These are phyloP conservation scores for Akanthomyces lecanii DNA, from an alignment of 2,329 filamentous ascomycete genomes.

Conservation along the genomic window DNA sequence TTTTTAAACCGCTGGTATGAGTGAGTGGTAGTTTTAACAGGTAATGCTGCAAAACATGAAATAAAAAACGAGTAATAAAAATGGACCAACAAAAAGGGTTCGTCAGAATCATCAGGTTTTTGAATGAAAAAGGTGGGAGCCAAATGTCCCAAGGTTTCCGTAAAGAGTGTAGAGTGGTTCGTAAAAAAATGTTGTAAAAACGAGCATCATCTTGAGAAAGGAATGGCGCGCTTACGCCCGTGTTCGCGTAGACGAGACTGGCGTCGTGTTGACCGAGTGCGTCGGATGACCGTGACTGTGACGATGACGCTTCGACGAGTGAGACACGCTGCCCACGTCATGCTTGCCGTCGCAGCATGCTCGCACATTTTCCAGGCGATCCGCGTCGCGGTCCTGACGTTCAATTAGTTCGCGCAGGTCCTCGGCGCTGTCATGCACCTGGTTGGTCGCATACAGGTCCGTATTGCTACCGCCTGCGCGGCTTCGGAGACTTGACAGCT, in stretches of 20 bases:
- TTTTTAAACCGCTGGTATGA: slow-evolving; percentile 6
- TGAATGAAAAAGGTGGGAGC: neutral
- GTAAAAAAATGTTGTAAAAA: slow-evolving; percentile 1
- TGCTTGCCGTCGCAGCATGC: slow-evolving; percentile 92
- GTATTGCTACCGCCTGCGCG: slow-evolving; percentile 41
- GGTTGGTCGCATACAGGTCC: slow-evolving; percentile 57
- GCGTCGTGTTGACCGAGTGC: slow-evolving; percentile 13
- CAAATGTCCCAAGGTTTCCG: neutral
- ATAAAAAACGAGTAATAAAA: neutral
- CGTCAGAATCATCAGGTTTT: slow-evolving; percentile 16
- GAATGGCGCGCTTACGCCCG: slow-evolving; percentile 1
- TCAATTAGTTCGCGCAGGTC: slow-evolving; percentile 78
- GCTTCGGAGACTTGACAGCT: slow-evolving; percentile 50
- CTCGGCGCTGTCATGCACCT: slow-evolving; percentile 73
- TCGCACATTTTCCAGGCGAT: slow-evolving; percentile 87
- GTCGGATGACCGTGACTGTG: slow-evolving; percentile 15
- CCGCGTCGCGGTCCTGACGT: slow-evolving; percentile 69
- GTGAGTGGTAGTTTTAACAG: slow-evolving; percentile 9
- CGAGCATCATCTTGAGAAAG: neutral
- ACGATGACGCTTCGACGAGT: slow-evolving; percentile 17
- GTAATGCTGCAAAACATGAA: slow-evolving; percentile 6
- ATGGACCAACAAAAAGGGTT: slow-evolving; percentile 13
- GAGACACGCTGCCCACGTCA: slow-evolving; percentile 15
- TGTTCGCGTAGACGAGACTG: slow-evolving; percentile 11
- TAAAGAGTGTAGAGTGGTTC: slow-evolving; percentile 17